Base-by-base conservation (phyloP, 768 basidiomycete species). In the Gautieria morchelliformis region DNA sequence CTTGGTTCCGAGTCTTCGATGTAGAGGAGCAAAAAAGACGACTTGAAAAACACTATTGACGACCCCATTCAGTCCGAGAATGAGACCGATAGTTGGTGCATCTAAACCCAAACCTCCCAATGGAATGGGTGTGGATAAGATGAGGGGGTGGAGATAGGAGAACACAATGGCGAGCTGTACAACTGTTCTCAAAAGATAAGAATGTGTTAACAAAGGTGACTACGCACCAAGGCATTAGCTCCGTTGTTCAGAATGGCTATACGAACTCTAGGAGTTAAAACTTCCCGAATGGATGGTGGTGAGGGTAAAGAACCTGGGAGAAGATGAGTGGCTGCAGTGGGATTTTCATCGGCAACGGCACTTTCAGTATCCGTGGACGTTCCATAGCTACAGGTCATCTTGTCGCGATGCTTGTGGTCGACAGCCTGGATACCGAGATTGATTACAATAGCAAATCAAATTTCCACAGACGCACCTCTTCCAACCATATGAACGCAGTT, bases 41-140 rank as follows among this genome's bases (percentile, higher is more conserved):
- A 67, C 68, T 45, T 77, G 75, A 52, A 76, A 66, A 8, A 67
- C 42, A 9, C 73, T 72, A 40, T 74, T 70, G 42, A 67, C 41
- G n/a, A 73, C 45, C 1, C 75, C 76, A 22, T 70, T 65, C 1
- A 62, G 9, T 1, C 70, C 70, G 17, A 78, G 63, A 58, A 70
- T 69, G 5, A 64, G 10, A 4, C 75, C 74, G 44, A 77, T 78
- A 17, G 61, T 63, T 3, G 71, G 67, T 0, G 74, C 69, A 1
- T 63, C 62, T 44, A 71, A 61, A 9, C 67, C 65, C 8, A 75
- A 68, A 5, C 75, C 75, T 0, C 77, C 73, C 6, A 68, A 66
- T 27, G 64, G 63, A 49, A 70, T 62, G 0, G 73, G 74, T 2
- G 74, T 75, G 75, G 74, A 24, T 9, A 44, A 22, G 42, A 44